Evolutionary conservation across 441 rosid genomes (phyloP).

Genomic region (Mallotus japonicus): DNA sequence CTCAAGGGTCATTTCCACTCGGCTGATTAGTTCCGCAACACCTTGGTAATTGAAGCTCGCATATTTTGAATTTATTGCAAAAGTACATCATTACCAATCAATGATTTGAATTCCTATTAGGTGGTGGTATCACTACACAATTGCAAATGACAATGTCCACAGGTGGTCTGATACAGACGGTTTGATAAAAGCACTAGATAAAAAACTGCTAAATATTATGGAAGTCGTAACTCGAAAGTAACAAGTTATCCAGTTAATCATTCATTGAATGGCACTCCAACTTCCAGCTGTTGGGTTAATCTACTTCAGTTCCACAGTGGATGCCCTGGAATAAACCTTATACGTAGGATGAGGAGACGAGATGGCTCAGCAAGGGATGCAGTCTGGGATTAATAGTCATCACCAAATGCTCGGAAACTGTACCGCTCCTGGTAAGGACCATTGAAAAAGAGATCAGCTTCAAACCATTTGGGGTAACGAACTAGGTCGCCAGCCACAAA

Average conservation of each 20-base stretch:
- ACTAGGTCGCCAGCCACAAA: constrained; percentile 88
- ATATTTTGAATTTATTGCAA: too few species aligned
- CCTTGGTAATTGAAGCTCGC: too few species aligned
- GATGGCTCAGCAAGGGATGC: neutral
- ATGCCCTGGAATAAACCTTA: neutral
- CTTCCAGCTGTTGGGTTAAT: neutral
- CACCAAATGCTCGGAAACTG: constrained; percentile 83
- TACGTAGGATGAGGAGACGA: neutral
- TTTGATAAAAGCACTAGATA: too few species aligned
- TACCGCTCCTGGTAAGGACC: constrained; percentile 81
- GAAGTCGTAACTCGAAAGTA: neutral
- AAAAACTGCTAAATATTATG: neutral
- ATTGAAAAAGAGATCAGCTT: constrained; percentile 88
- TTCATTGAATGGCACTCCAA: neutral
- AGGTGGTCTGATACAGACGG: neutral
- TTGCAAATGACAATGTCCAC: neutral
- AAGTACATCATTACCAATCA: too few species aligned
- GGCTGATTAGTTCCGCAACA: too few species aligned
- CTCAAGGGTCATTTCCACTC: too few species aligned
- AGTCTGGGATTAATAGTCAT: constrained; percentile 36
- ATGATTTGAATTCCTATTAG: neutral
- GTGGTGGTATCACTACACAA: neutral
- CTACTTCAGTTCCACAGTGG: neutral
- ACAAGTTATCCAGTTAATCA: neutral
- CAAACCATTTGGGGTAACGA: constrained; percentile 96